Evolutionary conservation across 192 early-diverging fungal species (phyloP), one percentile per base, ranked within the genome.

Genomic region (Coemansia sp.): DNA sequence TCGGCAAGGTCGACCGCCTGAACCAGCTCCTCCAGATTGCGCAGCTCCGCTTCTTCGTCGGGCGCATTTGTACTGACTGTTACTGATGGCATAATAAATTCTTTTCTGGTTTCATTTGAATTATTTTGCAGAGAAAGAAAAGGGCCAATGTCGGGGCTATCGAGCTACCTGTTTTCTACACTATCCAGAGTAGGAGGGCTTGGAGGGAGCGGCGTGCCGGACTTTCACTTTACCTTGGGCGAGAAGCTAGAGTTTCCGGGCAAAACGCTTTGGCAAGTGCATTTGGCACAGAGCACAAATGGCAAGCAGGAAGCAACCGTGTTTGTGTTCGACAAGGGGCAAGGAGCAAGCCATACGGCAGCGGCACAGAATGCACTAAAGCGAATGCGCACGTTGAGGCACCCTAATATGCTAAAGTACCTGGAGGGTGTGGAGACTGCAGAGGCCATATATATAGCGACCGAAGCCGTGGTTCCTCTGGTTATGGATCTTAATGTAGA

Each of bases 361-460:
- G 79, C 94, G n/a, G 93, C 95, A 14, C 82, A 84, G 56, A 96
- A 98, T 62, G 88, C 90, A 2, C 85, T 93, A 53, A 89, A 88
- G 68, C 83, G 89, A 47, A 82, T 88, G 62, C 84, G 90, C 16
- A 96, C 94, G 11, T 80, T 98, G 48, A 82, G 94, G 47, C 93
- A 97, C 75, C 96, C 96, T 1, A 88, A 88, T 50, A 56, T 94
- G 28, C 71, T 96, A 45, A 81, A 80, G 32, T 97, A 89, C 66
- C 49, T 95, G 18, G 96, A 95, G 52, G 92, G 92, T 30, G 70
- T 87, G 11, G 94, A 97, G 21, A 67, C 78, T 0, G 38, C 58
- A 28, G 64, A 75, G 26, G 48, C 85, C 15, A 89, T 97, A 48
- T 87, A 91, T 54, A 93, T 98, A 52, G 94, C 88, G 9, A 97